These are phyloP conservation scores for Spiraea crenata DNA, from an alignment of 331 rosid species.

Conservation along the genomic window DNA sequence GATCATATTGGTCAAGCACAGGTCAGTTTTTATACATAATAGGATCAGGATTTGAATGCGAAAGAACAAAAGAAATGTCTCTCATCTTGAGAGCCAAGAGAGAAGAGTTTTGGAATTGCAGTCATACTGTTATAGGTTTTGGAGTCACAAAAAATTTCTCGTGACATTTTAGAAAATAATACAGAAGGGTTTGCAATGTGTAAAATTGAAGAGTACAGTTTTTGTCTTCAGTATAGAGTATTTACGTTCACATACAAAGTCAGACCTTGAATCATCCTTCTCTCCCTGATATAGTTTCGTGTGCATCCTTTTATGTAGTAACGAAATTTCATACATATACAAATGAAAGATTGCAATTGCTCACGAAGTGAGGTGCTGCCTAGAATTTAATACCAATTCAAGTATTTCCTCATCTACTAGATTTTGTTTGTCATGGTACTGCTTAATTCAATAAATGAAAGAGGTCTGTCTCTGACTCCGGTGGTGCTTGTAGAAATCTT, in stretches of 20 bases:
- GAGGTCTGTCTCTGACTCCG: not conserved
- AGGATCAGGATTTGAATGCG: conserved; percentile 27
- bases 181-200: not conserved
- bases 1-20: not conserved
- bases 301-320: not conserved
- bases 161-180: conserved; percentile 21
- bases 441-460: not conserved
- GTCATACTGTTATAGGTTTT: conserved; percentile 22
- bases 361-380: not conserved
- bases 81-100: conserved; percentile 61
- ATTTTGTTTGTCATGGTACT: not conserved
- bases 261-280: too few species aligned
- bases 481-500: not conserved
- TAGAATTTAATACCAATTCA: not conserved
- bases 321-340: not conserved
- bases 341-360: not conserved
- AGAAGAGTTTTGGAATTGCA: conserved; percentile 44
- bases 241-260: too few species aligned
- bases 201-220: not conserved
- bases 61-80: conserved; percentile 35
- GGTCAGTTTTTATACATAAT: conserved; percentile 16
- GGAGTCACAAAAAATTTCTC: conserved; percentile 28
- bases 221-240: not conserved
- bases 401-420: too few species aligned
- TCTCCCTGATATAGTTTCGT: too few species aligned